Percentiles rank a stretch among this genome's conserved stretches.
phyloP scores from a whole-genome alignment of 2,329 filamentous ascomycete species.

The Septoria petroselini region DNA sequence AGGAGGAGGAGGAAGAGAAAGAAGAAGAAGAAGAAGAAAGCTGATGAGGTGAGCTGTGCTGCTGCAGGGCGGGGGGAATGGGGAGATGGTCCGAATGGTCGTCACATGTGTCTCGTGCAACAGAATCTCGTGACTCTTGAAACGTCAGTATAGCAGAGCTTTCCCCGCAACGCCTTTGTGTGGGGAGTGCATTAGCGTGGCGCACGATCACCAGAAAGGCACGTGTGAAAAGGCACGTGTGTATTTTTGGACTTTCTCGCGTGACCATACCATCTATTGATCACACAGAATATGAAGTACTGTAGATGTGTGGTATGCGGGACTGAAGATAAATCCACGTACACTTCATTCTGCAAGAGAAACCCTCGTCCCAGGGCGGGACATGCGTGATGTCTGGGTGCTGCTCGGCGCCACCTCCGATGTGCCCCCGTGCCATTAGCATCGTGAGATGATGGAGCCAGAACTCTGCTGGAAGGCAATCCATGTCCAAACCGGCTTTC shows the following conservation, averaged over 20 bases:
- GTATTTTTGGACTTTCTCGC: background rate
- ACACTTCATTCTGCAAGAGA: too few relatives aligned
- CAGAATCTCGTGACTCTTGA: background rate
- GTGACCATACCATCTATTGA: too few relatives aligned
- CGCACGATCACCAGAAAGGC: too few relatives aligned
- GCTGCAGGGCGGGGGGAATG: slow-evolving; percentile 1
- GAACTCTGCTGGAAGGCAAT: too few relatives aligned
- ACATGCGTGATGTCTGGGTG: background rate
- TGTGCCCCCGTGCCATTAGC: background rate
- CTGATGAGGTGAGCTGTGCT: slow-evolving; percentile 1
- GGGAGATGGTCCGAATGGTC: slow-evolving; percentile 2
- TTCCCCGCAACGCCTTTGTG: background rate
- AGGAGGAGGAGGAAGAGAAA: slow-evolving; percentile 1
- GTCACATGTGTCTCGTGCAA: slow-evolving; percentile 5
- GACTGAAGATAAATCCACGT: too few relatives aligned
- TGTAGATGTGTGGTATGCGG: too few relatives aligned
- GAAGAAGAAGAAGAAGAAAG: slow-evolving; percentile 4
- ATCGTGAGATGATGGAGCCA: too few relatives aligned
- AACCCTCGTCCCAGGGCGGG: too few relatives aligned
- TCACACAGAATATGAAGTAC: too few relatives aligned
- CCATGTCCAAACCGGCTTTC: too few relatives aligned
- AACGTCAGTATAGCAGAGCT: background rate
- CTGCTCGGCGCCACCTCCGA: background rate
- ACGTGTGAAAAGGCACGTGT: background rate
- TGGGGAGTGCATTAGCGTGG: too few relatives aligned